A percentile compares a stretch with the other conserved stretches of the same genome.
These are phyloP conservation scores for Fusarium sp. DNA, from an alignment of 2,329 filamentous ascomycete species.

Conservation along the genomic window DNA sequence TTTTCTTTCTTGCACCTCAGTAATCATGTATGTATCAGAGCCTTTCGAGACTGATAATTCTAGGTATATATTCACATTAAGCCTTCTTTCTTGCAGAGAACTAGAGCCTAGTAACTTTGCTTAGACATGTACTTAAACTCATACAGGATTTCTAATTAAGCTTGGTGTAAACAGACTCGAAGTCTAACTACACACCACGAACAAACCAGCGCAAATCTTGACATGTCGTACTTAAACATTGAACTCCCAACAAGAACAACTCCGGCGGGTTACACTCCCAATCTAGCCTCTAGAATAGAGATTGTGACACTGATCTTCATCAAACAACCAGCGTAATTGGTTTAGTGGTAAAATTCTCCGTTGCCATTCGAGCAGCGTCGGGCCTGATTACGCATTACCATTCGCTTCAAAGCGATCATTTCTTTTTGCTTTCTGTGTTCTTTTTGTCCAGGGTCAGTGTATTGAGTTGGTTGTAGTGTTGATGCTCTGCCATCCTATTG, in stretches of 20 bases:
- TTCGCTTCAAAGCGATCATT: rapidly evolving
- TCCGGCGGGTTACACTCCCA: neutral
- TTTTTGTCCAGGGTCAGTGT: neutral
- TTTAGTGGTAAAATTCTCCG: slow-evolving; percentile 42
- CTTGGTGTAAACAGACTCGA: no score
- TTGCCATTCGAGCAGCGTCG: slow-evolving; percentile 30
- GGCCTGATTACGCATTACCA: slow-evolving; percentile 28
- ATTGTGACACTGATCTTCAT: neutral
- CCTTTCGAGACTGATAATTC: no score
- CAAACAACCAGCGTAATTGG: slow-evolving; percentile 30
- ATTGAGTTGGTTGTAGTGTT: neutral
- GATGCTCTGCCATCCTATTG: no score
- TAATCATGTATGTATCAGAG: no score
- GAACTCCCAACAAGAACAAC: neutral
- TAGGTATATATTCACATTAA: no score
- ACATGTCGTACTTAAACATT: rapidly evolving
- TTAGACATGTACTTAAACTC: no score
- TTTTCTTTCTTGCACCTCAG: no score
- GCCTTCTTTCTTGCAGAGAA: no score
- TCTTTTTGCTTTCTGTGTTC: neutral
- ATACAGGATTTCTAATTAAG: no score
- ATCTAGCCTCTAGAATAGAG: neutral
- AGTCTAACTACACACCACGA: no score
- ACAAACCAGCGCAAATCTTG: no score
- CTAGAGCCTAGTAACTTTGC: no score